Evolutionary conservation across 2,329 filamentous ascomycete species (phyloP), one percentile per base, ranked within the genome.

Genomic region (Aotearoamyces nothofagi): DNA sequence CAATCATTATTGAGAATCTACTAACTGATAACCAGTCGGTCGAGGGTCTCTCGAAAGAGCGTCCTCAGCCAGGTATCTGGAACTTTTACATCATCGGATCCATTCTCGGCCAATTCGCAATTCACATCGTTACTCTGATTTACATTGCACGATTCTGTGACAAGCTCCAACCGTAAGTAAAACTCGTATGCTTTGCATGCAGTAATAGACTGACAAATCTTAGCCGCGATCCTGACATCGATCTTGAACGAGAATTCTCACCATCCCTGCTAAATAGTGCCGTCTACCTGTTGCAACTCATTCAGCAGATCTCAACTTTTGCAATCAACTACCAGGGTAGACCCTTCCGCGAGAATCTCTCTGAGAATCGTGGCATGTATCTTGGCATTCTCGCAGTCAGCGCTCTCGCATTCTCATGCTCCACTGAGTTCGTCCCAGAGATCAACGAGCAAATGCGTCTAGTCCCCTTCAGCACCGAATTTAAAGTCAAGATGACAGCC

Each of bases 251-350:
- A 42, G 87, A 96, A 42, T 98, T 98, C 49, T 61, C 76, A 40
- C 90, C 90, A 2, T 93, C 84, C 5, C 70, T 98, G 6, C 76
- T 98, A 51, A 98, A 98, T 64, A 90, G 79, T 26, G 90, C 90
- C 32, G 82, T 98, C 43, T 98, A 96, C 55, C 79, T 98, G 15
- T 71, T 98, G 22, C 90, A 96, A 49, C 74, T 98, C 29, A 96
- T 98, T 54, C 90, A 98, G 56, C 90, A 98, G 55, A 93, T 98
- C 49, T 94, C 86, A 14, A 98, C 90, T 3, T 98, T 98, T 47
- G 86, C 90, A 36, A 93, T 98, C 63, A 98, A 98, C 63, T 98
- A 98, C 62, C 90, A 98, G 56, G 90, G 90, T 34, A 79, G 90
- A 7, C 90, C 90, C 9, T 98, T 98, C 78, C 81, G 90, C 35